A percentile compares a stretch with the other conserved stretches of the same genome.
These are phyloP conservation scores for Colletotrichum destructivum DNA, from an alignment of 2,329 filamentous ascomycete genomes.

Conservation along the genomic window DNA sequence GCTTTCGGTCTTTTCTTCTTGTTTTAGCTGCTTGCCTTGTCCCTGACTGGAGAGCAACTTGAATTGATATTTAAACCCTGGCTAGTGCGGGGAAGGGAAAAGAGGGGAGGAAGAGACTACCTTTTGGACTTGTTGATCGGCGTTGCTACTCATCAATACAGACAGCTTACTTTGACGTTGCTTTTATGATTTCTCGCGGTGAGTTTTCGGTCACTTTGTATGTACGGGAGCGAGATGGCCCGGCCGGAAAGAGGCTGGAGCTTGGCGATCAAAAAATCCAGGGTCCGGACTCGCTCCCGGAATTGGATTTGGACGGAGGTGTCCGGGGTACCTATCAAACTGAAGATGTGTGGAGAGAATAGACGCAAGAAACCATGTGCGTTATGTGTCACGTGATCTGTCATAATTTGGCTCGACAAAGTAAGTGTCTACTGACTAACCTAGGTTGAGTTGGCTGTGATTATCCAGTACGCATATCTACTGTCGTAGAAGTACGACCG, in stretches of 20 bases:
- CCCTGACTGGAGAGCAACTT: conserved; percentile 7
- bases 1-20: conserved; percentile 36
- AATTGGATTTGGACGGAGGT: not conserved
- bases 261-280: conserved; percentile 1
- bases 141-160: not conserved
- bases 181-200: conserved; percentile 26
- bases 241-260: conserved; percentile 11
- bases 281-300: conserved; percentile 6
- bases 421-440: too few relatives aligned
- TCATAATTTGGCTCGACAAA: not conserved
- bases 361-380: not conserved
- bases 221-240: conserved; percentile 6
- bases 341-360: conserved; percentile 9
- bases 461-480: too few relatives aligned
- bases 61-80: not conserved
- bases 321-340: conserved; percentile 2
- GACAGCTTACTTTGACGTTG: not conserved
- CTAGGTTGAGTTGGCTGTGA: too few relatives aligned
- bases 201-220: conserved; percentile 37
- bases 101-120: not conserved
- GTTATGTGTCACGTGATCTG: conserved; percentile 24
- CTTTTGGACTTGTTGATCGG: not conserved
- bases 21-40: conserved; percentile 44
- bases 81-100: not conserved
- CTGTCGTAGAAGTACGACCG: too few relatives aligned